These are phyloP conservation scores for Cardamine occulta DNA, from an alignment of 345 rosid species.

Conservation along the genomic window DNA sequence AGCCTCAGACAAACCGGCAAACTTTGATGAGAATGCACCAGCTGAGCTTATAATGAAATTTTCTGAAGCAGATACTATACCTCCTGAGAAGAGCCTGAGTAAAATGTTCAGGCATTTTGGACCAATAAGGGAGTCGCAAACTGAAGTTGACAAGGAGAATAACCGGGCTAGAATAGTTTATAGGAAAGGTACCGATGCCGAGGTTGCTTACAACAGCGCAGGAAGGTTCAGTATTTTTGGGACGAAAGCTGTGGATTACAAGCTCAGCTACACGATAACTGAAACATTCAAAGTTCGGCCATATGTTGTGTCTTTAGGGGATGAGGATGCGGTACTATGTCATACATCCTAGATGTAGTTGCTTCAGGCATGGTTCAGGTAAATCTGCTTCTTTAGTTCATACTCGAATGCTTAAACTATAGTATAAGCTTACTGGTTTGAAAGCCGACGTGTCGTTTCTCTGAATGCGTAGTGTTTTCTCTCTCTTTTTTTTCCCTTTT, in stretches of 20 bases:
- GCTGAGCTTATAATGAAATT: constrained; percentile 85
- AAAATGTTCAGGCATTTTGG: constrained; percentile 89
- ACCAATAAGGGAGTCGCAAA: constrained; percentile 72
- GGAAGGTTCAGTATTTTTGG: constrained; percentile 81
- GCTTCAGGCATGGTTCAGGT: constrained; percentile 44
- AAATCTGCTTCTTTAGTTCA: neutral
- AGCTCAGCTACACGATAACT: constrained; percentile 65
- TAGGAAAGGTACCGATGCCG: constrained; percentile 73
- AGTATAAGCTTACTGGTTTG: neutral
- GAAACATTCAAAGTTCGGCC: constrained; percentile 56
- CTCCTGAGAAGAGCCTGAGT: constrained; percentile 72
- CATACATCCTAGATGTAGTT: constrained; percentile 12
- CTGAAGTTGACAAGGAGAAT: constrained; percentile 69
- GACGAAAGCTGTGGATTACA: constrained; percentile 65
- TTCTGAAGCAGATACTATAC: constrained; percentile 64
- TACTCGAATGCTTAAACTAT: neutral
- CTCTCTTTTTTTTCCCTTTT: neutral
- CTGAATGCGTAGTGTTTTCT: neutral
- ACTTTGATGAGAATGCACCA: constrained; percentile 66
- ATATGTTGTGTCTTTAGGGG: constrained; percentile 46
- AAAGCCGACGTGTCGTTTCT: neutral
- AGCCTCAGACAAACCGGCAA: constrained; percentile 52
- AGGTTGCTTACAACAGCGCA: constrained; percentile 80
- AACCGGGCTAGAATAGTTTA: constrained; percentile 91
- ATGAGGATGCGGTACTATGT: constrained; percentile 49